Evolutionary conservation across 1,284 basidiomycete species (phyloP).

Genomic region (Ustilago crameri): DNA sequence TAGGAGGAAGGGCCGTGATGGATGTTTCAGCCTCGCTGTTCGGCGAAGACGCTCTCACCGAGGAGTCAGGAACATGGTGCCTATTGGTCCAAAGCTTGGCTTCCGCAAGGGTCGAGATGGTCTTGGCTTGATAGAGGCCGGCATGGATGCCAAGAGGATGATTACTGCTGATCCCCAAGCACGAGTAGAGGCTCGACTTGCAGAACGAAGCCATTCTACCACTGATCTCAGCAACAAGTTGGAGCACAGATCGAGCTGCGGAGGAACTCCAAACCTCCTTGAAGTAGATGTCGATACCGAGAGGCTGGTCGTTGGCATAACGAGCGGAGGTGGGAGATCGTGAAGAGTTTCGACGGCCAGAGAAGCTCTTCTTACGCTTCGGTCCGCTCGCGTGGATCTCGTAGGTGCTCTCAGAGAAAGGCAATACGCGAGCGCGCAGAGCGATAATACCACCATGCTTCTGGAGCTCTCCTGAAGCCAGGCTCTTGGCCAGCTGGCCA

Average conservation of each 20-base stretch:
- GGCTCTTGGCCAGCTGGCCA: constrained; percentile 13
- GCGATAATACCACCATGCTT: constrained; percentile 18
- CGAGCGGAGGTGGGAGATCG: constrained; percentile 7
- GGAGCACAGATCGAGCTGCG: constrained; percentile 18
- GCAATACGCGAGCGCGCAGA: constrained; percentile 22
- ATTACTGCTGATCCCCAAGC: constrained; percentile 16
- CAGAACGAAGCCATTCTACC: constrained; percentile 33
- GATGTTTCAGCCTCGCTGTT: neutral
- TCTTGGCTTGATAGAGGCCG: constrained; percentile 26
- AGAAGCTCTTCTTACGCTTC: constrained; percentile 20
- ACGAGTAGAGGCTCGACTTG: constrained; percentile 31
- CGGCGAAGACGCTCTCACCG: neutral
- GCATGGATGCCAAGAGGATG: constrained; percentile 12
- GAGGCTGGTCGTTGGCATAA: neutral
- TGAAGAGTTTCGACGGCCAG: constrained; percentile 4
- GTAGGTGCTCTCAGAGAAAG: constrained; percentile 5
- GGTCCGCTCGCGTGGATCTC: neutral
- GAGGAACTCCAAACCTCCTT: constrained; percentile 22
- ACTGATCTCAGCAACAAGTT: constrained; percentile 10
- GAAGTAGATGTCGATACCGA: constrained; percentile 39
- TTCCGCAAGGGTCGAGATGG: constrained; percentile 15
- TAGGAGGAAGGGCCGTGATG: neutral
- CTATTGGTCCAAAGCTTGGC: constrained; percentile 10
- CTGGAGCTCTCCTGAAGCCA: constrained; percentile 17
- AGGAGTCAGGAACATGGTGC: neutral